Conservation (phyloP, 23 red algal genomes). For the Gracilaria domingensis region DNA sequence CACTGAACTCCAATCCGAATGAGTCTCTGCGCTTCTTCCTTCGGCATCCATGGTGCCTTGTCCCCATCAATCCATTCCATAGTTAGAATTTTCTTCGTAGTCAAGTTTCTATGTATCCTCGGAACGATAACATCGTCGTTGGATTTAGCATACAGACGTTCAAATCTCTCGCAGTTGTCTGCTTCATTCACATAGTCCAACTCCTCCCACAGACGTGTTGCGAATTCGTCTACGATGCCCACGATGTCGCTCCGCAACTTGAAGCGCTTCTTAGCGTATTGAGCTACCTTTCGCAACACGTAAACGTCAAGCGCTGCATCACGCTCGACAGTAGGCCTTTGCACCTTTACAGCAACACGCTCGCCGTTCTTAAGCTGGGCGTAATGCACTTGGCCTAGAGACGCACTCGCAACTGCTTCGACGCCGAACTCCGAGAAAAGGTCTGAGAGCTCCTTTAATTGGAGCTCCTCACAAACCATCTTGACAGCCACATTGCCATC, state of each 20-base stretch:
- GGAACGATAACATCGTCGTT: slow-evolving; percentile 71
- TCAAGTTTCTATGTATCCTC: slow-evolving; percentile 38
- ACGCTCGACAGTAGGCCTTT: slow-evolving; percentile 78
- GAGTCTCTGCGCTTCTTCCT: slow-evolving; percentile 82
- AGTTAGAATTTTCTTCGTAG: slow-evolving; percentile 70
- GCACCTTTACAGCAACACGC: slow-evolving; percentile 95
- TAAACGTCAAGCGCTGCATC: slow-evolving; percentile 92
- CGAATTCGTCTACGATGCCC: slow-evolving; percentile 97
- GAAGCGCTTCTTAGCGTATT: slow-evolving; percentile 57
- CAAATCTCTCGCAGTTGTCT: slow-evolving; percentile 76
- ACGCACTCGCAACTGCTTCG: slow-evolving; percentile 83
- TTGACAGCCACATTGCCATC: slow-evolving; percentile 61
- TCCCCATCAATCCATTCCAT: slow-evolving; percentile 96
- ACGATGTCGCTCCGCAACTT: slow-evolving; percentile 88
- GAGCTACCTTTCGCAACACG: slow-evolving; percentile 75
- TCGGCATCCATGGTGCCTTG: slow-evolving; percentile 71
- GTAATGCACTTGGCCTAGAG: slow-evolving; percentile 91
- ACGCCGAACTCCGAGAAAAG: slow-evolving; percentile 51
- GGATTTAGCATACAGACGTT: slow-evolving; percentile 61
- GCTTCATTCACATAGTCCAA: slow-evolving; percentile 95
- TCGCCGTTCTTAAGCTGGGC: slow-evolving; percentile 60
- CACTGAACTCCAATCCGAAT: slow-evolving; percentile 89
- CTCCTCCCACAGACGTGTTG: slow-evolving; percentile 89
- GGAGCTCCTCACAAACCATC: slow-evolving; percentile 72
- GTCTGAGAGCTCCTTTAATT: slow-evolving; percentile 41